A percentile compares a stretch with the other conserved stretches of the same genome.
Conservation (phyloP, 129 eudicot genomes). For the Logfia minima region DNA sequence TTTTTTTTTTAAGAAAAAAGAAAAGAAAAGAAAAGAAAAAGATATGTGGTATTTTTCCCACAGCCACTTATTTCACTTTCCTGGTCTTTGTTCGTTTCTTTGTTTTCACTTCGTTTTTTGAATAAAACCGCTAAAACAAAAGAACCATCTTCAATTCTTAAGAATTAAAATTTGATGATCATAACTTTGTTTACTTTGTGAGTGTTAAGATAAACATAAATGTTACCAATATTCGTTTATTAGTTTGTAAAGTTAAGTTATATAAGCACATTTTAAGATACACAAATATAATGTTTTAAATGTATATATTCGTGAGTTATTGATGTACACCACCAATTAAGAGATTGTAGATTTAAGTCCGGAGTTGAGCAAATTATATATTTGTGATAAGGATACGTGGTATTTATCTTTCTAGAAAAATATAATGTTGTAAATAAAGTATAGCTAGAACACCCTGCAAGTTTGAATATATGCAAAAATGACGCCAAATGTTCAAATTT, state of each 20-base stretch:
- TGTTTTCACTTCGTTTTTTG: conserved; percentile 21
- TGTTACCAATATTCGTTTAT: no score
- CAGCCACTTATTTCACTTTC: conserved; percentile 21
- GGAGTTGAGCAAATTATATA: no score
- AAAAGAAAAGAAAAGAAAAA: no score
- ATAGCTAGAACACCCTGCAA: conserved; percentile 11
- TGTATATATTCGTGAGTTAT: no score
- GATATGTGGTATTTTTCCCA: background rate
- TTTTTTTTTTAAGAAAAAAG: no score
- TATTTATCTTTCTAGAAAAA: no score
- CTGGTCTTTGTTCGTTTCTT: conserved; percentile 12
- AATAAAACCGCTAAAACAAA: background rate
- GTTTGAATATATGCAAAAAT: conserved; percentile 30
- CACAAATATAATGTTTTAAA: no score
- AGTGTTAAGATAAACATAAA: background rate
- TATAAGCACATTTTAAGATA: no score
- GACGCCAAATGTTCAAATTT: conserved; percentile 28
- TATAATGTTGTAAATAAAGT: conserved; percentile 19
- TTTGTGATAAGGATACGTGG: no score
- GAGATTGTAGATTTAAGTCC: no score
- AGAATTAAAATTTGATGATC: background rate
- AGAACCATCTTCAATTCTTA: background rate
- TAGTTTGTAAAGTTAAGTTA: no score
- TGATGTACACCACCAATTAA: no score
- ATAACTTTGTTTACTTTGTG: background rate